Percentiles rank a stretch among this genome's conserved stretches.
Conservation (phyloP, 257 asterid species). For the Salvia hispanica region DNA sequence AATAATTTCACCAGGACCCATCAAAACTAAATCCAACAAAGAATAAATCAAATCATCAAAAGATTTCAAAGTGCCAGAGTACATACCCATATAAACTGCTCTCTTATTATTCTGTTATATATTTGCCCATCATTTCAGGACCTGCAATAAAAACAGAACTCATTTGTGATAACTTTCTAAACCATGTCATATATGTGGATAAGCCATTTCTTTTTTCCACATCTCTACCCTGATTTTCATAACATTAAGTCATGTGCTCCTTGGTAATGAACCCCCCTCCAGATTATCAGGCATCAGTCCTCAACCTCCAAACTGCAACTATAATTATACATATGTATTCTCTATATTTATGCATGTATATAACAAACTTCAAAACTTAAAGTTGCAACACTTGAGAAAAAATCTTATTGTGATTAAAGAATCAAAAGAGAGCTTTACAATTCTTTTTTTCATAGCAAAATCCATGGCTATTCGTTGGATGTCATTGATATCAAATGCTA, state of each 20-base stretch:
- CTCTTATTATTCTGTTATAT: neutral
- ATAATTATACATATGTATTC: constrained; percentile 2
- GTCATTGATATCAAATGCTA: constrained; percentile 42
- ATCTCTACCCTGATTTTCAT: constrained; percentile 11
- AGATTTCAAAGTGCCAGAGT: constrained; percentile 19
- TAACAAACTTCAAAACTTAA: constrained; percentile 14
- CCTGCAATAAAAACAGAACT: constrained; percentile 21
- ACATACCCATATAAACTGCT: constrained; percentile 28
- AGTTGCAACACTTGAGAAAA: constrained; percentile 17
- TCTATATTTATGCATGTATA: constrained; percentile 9
- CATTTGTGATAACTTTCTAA: constrained; percentile 17
- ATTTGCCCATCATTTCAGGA: constrained; percentile 28
- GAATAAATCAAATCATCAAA: neutral
- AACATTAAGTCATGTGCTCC: constrained; percentile 43
- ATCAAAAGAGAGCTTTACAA: constrained; percentile 1
- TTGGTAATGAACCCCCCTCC: constrained; percentile 33
- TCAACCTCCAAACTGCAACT: constrained; percentile 17
- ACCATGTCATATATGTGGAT: constrained; percentile 37
- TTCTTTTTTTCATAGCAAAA: neutral
- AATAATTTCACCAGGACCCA: constrained; percentile 34
- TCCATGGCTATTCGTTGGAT: constrained; percentile 49
- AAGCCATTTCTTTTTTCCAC: neutral
- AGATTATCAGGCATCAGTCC: neutral
- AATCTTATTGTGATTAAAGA: neutral
- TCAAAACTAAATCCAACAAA: neutral